Percentiles rank a stretch among this genome's conserved stretches.
Conservation (phyloP, 2,329 filamentous ascomycete genomes). For the Alternaria dauci region DNA sequence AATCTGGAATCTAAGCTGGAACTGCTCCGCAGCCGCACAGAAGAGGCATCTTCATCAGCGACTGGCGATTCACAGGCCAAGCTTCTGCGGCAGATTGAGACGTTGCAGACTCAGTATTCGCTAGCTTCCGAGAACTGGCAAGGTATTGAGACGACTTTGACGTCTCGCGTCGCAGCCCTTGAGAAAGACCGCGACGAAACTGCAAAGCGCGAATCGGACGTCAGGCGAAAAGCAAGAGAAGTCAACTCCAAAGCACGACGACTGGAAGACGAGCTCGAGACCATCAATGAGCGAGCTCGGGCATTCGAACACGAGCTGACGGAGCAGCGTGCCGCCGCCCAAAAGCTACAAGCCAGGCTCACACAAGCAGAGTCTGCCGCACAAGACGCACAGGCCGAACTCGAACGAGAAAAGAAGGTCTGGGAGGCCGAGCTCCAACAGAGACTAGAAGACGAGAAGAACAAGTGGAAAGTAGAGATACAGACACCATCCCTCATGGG, state of each 20-base stretch:
- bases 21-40: slow-evolving; percentile 80
- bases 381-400: slow-evolving; percentile 63
- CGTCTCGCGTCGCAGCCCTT: slow-evolving; percentile 76
- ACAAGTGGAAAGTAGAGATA: slow-evolving; percentile 64
- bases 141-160: slow-evolving; percentile 86
- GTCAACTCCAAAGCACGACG: slow-evolving; percentile 73
- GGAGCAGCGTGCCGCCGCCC: slow-evolving; percentile 66
- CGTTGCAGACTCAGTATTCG: slow-evolving; percentile 91
- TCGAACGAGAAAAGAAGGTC: slow-evolving; percentile 66
- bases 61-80: slow-evolving; percentile 88
- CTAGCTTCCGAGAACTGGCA: slow-evolving; percentile 98
- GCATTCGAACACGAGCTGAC: slow-evolving; percentile 70
- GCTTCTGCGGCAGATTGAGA: slow-evolving; percentile 91
- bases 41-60: slow-evolving; percentile 86
- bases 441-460: slow-evolving; percentile 70
- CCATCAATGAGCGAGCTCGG: slow-evolving; percentile 69
- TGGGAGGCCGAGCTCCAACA: slow-evolving; percentile 66
- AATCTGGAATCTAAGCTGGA: slow-evolving; percentile 90
- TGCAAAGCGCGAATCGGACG: slow-evolving; percentile 80
- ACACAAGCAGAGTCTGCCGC: slow-evolving; percentile 71
- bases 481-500: slow-evolving; percentile 40
- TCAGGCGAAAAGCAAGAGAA: slow-evolving; percentile 89
- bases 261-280: slow-evolving; percentile 84
- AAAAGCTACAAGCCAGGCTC: slow-evolving; percentile 69
- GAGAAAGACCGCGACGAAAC: slow-evolving; percentile 94